Percentiles rank a stretch among this genome's conserved stretches.
These are phyloP conservation scores for Citrus medica DNA, from an alignment of 345 rosid species.

Conservation along the genomic window DNA sequence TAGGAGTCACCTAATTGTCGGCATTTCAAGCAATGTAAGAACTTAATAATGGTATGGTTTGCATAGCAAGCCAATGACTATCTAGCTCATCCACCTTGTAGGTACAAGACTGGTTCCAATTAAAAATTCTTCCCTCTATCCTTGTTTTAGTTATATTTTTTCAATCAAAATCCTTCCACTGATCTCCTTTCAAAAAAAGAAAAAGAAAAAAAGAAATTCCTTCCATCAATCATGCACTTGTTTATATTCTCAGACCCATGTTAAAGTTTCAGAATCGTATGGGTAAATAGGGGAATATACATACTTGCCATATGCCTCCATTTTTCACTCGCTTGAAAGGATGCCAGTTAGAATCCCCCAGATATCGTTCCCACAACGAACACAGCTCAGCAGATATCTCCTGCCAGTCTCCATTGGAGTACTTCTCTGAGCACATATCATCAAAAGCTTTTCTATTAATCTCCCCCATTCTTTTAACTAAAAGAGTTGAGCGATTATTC, in stretches of 20 bases:
- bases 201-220: too few relatives aligned
- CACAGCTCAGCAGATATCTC: constrained; percentile 16
- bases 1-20: neutral
- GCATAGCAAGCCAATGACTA: neutral
- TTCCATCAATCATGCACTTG: neutral
- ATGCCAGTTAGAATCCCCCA: constrained; percentile 21
- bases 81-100: neutral
- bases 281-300: neutral
- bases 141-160: neutral
- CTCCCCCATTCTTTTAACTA: constrained; percentile 31
- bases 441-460: constrained; percentile 20
- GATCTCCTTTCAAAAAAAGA: neutral
- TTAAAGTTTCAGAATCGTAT: neutral
- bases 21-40: neutral
- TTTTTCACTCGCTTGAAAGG: constrained; percentile 13
- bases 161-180: neutral
- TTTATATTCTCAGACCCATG: neutral
- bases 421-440: constrained; percentile 12
- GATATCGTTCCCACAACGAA: constrained; percentile 20
- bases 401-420: constrained; percentile 7
- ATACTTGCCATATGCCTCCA: constrained; percentile 18
- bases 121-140: neutral
- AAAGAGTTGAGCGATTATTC: constrained; percentile 11
- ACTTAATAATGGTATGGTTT: neutral
- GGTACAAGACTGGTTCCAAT: neutral